Percentiles rank a stretch among this genome's conserved stretches.
phyloP scores from a whole-genome alignment of 1,284 basidiomycete genomes.

The Pholiota adiposa region DNA sequence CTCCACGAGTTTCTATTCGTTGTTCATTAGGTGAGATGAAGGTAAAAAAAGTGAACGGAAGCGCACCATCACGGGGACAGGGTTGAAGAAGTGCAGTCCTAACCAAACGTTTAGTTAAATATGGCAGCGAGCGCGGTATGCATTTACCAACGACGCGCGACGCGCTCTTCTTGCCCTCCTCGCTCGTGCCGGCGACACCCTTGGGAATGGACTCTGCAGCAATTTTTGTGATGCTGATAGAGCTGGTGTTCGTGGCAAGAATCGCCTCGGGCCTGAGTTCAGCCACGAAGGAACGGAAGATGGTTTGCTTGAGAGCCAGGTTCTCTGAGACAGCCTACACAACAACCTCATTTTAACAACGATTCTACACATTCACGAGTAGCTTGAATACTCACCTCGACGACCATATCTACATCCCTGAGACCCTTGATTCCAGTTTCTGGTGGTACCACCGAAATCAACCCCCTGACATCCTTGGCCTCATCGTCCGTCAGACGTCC shows the following conservation, averaged over 20 bases:
- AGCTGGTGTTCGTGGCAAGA: constrained; percentile 92
- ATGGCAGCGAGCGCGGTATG: not conserved
- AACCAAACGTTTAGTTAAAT: not conserved
- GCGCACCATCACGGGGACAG: constrained; percentile 89
- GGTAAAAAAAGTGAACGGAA: constrained; percentile 2
- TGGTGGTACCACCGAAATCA: constrained; percentile 59
- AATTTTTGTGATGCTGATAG: constrained; percentile 94
- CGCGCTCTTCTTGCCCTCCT: constrained; percentile 63
- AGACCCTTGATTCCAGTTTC: constrained; percentile 53
- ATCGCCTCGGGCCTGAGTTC: constrained; percentile 78
- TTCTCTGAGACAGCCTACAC: constrained; percentile 88
- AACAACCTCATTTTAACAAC: not conserved
- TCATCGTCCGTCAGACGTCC: constrained; percentile 77
- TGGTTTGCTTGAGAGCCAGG: constrained; percentile 76
- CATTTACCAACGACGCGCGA: constrained; percentile 74
- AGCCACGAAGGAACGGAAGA: constrained; percentile 77
- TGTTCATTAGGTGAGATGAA: not conserved
- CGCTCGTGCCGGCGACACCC: constrained; percentile 59
- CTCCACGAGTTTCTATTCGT: constrained; percentile 84
- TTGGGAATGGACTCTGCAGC: constrained; percentile 76
- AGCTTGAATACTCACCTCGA: constrained; percentile 66
- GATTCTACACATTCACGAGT: not conserved
- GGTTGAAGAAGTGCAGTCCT: constrained; percentile 97
- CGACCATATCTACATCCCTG: constrained; percentile 84
- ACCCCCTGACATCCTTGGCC: constrained; percentile 74